A percentile compares a stretch with the other conserved stretches of the same genome.
These are phyloP conservation scores for Globisporangium irregulare DNA, from an alignment of 352 stramenopile species.

Conservation along the genomic window DNA sequence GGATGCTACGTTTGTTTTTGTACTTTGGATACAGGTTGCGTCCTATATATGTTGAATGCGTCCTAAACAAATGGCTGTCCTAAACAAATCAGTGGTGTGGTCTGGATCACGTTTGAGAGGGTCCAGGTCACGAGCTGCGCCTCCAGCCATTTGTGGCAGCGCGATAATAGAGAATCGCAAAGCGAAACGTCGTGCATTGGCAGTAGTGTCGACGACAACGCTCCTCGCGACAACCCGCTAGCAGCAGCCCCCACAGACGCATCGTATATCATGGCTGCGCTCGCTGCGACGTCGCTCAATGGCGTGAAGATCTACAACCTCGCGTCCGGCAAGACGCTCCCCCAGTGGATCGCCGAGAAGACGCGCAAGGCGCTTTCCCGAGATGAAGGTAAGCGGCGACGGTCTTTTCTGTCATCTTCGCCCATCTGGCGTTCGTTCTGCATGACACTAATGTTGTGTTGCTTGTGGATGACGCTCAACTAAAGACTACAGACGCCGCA, in stretches of 20 bases:
- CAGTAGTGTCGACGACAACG: not conserved
- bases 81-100: too few species aligned
- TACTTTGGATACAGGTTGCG: too few species aligned
- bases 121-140: too few species aligned
- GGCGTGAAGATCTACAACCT: conserved; percentile 97
- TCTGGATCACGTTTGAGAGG: too few species aligned
- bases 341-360: conserved; percentile 94
- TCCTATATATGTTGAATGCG: too few species aligned
- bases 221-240: not conserved
- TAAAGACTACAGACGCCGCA: conserved; percentile 86
- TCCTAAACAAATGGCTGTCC: too few species aligned
- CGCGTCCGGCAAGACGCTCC: conserved; percentile 91
- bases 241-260: not conserved
- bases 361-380: conserved; percentile 68
- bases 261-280: conserved; percentile 50
- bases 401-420: too few species aligned
- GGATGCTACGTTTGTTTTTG: too few species aligned
- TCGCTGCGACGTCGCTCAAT: conserved; percentile 85
- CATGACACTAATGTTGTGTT: too few species aligned
- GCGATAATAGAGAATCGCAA: conserved; percentile 1
- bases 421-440: too few species aligned
- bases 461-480: not conserved
- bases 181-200: conserved; percentile 16
- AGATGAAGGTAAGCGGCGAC: conserved; percentile 42
- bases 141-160: too few species aligned